A percentile compares a stretch with the other conserved stretches of the same genome.
These are phyloP conservation scores for Claviceps sp. DNA, from an alignment of 2,329 filamentous ascomycete species.

Conservation along the genomic window DNA sequence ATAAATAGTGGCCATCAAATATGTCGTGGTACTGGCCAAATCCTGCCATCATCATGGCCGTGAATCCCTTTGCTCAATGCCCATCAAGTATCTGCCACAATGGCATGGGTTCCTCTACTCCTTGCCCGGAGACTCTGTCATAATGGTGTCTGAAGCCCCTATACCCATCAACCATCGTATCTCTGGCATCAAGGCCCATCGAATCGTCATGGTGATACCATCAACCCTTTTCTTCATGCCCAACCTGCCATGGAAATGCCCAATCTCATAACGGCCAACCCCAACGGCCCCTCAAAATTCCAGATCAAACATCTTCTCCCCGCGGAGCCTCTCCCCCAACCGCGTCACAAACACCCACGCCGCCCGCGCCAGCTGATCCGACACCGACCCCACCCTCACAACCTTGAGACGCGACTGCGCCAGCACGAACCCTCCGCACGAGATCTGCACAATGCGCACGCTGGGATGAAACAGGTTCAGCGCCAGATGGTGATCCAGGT, in stretches of 20 bases:
- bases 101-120: too few relatives aligned
- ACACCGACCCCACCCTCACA: conserved; percentile 17
- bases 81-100: too few relatives aligned
- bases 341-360: conserved; percentile 26
- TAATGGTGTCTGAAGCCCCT: too few relatives aligned
- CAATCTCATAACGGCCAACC: not conserved
- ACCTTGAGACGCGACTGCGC: conserved; percentile 40
- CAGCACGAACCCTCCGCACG: conserved; percentile 42
- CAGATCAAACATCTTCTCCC: conserved; percentile 10
- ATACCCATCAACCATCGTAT: too few relatives aligned
- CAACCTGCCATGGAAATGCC: not conserved
- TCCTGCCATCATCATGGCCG: too few relatives aligned
- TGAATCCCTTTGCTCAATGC: too few relatives aligned
- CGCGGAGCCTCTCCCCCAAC: conserved; percentile 20
- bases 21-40: too few relatives aligned
- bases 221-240: not conserved
- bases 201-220: too few relatives aligned
- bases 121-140: too few relatives aligned
- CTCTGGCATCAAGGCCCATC: too few relatives aligned
- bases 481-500: conserved; percentile 38
- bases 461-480: conserved; percentile 42
- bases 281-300: not conserved
- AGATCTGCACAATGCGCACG: conserved; percentile 39
- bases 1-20: too few relatives aligned
- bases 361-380: conserved; percentile 18